These are phyloP conservation scores for Kodamaea fungicola DNA, from an alignment of 1,139 yeast species.

Conservation along the genomic window DNA sequence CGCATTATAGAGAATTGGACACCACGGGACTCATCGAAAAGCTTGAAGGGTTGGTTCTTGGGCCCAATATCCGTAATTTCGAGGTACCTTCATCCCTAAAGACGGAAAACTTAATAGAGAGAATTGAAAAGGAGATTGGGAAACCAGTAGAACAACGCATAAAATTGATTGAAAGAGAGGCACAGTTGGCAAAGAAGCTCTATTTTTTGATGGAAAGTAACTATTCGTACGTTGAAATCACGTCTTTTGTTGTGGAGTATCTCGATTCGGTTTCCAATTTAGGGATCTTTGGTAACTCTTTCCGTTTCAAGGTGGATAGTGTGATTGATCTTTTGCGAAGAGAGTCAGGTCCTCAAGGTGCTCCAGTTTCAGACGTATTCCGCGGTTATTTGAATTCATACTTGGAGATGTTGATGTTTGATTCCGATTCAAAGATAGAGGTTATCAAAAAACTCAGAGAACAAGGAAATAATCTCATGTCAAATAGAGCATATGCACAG, in stretches of 20 bases:
- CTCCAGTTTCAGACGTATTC: neutral
- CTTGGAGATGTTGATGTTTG: constrained; percentile 2
- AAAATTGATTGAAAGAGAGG: constrained; percentile 3
- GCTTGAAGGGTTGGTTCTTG: constrained; percentile 14
- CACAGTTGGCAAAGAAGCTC: constrained; percentile 14
- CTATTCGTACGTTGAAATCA: neutral
- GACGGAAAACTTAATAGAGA: constrained; percentile 12
- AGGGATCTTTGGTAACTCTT: constrained; percentile 4
- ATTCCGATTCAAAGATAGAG: constrained; percentile 3
- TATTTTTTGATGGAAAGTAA: constrained; percentile 13
- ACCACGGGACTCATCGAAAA: constrained; percentile 1
- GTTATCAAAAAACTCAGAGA: constrained; percentile 29
- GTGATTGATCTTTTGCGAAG: constrained; percentile 5
- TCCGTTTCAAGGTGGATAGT: constrained; percentile 7
- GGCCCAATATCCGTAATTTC: constrained; percentile 13
- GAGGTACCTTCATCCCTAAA: constrained; percentile 8
- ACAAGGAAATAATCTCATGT: constrained; percentile 42
- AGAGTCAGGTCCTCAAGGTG: neutral
- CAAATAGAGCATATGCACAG: constrained; percentile 36
- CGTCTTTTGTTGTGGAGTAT: constrained; percentile 1
- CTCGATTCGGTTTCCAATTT: neutral
- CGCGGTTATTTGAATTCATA: constrained; percentile 2
- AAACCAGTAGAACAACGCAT: constrained; percentile 2
- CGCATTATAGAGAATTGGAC: constrained; percentile 3
- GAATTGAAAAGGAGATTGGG: constrained; percentile 9